Evolutionary conservation across 179 eudicot species (phyloP), one percentile per base, ranked within the genome.

Genomic region (Heliamphora pulchella): DNA sequence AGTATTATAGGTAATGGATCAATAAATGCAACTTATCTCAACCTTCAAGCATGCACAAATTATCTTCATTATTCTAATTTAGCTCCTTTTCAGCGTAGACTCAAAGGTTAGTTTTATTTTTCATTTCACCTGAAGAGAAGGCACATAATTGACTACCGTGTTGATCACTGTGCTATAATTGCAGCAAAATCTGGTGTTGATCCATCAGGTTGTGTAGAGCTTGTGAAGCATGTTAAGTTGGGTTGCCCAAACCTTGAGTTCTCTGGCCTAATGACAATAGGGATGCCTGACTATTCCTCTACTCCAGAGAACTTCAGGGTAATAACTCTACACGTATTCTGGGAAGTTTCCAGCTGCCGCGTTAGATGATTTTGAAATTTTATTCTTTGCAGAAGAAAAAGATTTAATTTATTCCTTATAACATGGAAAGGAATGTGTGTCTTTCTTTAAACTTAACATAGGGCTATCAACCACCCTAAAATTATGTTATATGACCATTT

Each of bases 261-360:
- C 82, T 87, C 89, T 78, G 97, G 99, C 81, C 81, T 94, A 80
- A 96, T 96, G 99, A 96, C 98, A 17, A 94, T 96, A 75, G 99
- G 99, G 75, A 94, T 91, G 97, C 98, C 96, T 4, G 97, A 94
- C 81, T 94, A 94, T 86, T 65, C 99, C 65, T 96, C 98, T 31
- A 92, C 94, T 71, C 98, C 99, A 0, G 93, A 94, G 81, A 96
- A 96, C 77, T 94, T 96, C 84, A 90, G 85, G 99, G 99, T 94
- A 79, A 84, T 59, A 43, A 71, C 78, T 58, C 43, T 48, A 46
- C 66, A 10, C 53, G 8, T 43, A 4, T 70, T 41, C 48, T 79
- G 47, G 5, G 46, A 43, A 46, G 66, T 22, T 54, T 58, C 71
- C 58, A n/a, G 66, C 39, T 20, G 39, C 50, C 51, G 14, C 46